A percentile compares a stretch with the other conserved stretches of the same genome.
These are phyloP conservation scores for Perilla frutescens DNA, from an alignment of 257 asterid genomes.

Conservation along the genomic window DNA sequence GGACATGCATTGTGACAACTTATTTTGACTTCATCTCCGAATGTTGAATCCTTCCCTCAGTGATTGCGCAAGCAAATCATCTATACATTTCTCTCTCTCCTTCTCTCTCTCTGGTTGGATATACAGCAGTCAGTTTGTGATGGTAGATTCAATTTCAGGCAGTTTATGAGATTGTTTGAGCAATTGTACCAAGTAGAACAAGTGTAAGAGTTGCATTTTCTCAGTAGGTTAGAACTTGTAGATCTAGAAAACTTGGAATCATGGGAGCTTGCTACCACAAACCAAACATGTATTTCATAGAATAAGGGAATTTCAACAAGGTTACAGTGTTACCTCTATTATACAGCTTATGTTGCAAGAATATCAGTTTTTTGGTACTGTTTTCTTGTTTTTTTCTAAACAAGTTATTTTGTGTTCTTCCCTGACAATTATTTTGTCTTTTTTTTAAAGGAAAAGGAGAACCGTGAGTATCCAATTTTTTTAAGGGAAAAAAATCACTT, in stretches of 20 bases:
- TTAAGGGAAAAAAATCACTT: no score
- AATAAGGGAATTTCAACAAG: slow-evolving; percentile 5
- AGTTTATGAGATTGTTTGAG: slow-evolving; percentile 11
- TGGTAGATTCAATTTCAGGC: slow-evolving; percentile 11
- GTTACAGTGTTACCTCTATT: not conserved
- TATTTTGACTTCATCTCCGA: slow-evolving; percentile 7
- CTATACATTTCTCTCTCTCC: not conserved
- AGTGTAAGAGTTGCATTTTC: slow-evolving; percentile 27
- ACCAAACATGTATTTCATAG: slow-evolving; percentile 12
- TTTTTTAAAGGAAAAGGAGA: no score
- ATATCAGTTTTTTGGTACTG: not conserved
- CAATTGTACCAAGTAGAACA: slow-evolving; percentile 15
- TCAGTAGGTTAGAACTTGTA: slow-evolving; percentile 1
- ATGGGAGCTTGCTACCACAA: slow-evolving; percentile 20
- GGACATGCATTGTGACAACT: slow-evolving; percentile 2
- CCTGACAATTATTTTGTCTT: no score
- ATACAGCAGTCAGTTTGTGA: slow-evolving; percentile 9
- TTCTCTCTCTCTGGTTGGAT: not conserved
- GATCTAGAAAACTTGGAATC: slow-evolving; percentile 17
- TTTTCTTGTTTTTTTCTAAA: no score
- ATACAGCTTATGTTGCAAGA: slow-evolving; percentile 8
- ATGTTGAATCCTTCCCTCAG: slow-evolving; percentile 9
- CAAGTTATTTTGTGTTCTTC: no score
- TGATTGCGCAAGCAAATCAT: slow-evolving; percentile 24
- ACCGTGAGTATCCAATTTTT: no score